Evolutionary conservation across 176 grass and related monocot species (phyloP), one percentile per base, ranked within the genome.

Genomic region (Oryza glaberrima): DNA sequence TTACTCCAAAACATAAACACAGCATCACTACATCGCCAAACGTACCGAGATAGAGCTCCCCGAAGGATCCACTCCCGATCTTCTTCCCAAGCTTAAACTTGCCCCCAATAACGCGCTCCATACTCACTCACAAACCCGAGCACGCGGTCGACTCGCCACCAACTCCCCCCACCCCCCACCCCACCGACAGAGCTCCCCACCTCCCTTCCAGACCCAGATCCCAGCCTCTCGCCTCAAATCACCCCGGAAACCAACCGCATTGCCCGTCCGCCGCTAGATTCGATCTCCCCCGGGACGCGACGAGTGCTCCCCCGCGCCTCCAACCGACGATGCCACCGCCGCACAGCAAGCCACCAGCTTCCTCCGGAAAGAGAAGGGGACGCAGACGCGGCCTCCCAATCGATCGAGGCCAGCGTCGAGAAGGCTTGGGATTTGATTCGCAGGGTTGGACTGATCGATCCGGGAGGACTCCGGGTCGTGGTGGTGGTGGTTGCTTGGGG

Each of bases 51-150:
- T 80, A 92, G 44, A 94, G 84, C 82, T 94, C 93, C 77, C 93
- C 93, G 35, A 94, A 94, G 28, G 93, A 94, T 83, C 93, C 93
- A 41, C 90, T 87, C 1, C 93, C 93, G 63, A 94, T 94, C 87
- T 94, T 94, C 64, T 88, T 92, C 74, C 90, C 93, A 26, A 94
- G 84, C 90, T 94, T 94, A 73, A 92, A 94, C 84, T 94, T 94
- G 15, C 90, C 90, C 68, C 87, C 90, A 6, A 94, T 69, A 0
- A 92, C 49, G 58, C 89, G 83, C 58, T 94, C 93, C 93, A 94
- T 94, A 4, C 76, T 61, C 46, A 10, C 76, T 68, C 46, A 13
- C 23, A 46, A 56, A 25, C 48, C 46, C 64, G 11, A 12, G 7
- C 70, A 67, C 68, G 56, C n/a, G 51, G 67, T 47, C 12, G 49